These are phyloP conservation scores for Raffaelea ambrosiae DNA, from an alignment of 2,329 filamentous ascomycete species.

Conservation along the genomic window DNA sequence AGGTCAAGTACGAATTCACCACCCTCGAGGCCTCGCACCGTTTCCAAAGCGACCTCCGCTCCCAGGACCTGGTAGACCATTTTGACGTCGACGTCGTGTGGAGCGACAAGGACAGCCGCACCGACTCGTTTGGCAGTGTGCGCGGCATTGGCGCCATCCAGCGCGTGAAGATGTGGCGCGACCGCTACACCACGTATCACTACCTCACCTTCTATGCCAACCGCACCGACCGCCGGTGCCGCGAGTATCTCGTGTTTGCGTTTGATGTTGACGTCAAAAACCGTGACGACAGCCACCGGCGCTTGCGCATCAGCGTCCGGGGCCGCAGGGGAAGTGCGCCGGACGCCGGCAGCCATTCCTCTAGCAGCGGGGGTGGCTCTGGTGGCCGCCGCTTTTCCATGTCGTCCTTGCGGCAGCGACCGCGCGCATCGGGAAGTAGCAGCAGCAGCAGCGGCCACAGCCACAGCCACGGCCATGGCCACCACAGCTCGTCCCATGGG, in stretches of 20 bases:
- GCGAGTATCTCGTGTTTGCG: conserved; percentile 37
- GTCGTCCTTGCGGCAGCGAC: conserved; percentile 30
- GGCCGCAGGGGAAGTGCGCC: conserved; percentile 31
- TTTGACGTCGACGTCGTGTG: conserved; percentile 45
- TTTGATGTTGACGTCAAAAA: conserved; percentile 39
- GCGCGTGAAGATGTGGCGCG: conserved; percentile 43
- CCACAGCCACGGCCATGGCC: conserved; percentile 5
- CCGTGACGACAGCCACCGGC: conserved; percentile 35
- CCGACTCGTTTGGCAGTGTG: conserved; percentile 40
- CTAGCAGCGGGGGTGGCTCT: background rate
- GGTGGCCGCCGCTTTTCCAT: conserved; percentile 31
- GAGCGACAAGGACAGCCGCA: conserved; percentile 40
- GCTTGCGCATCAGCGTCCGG: conserved; percentile 33
- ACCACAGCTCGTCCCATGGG: conserved; percentile 12
- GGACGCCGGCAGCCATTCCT: conserved; percentile 19
- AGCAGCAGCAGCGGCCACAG: no score
- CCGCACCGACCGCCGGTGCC: conserved; percentile 35
- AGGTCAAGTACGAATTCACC: conserved; percentile 43
- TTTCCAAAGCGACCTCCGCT: conserved; percentile 40
- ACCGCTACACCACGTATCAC: conserved; percentile 37
- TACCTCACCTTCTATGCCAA: conserved; percentile 36
- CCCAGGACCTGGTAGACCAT: conserved; percentile 39
- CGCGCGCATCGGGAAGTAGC: conserved; percentile 13
- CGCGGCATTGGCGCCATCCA: conserved; percentile 43
- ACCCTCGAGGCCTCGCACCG: conserved; percentile 36